phyloP scores from a whole-genome alignment of 2,329 filamentous ascomycete genomes.

The Xylaria polymorpha region DNA sequence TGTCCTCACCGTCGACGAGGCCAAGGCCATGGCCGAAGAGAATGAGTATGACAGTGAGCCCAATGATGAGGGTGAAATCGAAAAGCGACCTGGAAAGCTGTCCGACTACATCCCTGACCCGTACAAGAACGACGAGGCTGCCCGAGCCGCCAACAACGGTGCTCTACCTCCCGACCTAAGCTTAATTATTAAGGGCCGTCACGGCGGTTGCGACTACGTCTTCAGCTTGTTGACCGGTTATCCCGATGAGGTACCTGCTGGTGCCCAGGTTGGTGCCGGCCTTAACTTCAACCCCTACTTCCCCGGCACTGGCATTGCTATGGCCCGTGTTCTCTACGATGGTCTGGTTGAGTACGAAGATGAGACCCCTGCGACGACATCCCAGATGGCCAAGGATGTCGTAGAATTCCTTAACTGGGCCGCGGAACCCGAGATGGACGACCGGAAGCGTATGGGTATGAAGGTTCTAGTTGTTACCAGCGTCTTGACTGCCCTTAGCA shows the following conservation, averaged over 20 bases:
- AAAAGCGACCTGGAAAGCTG: conserved; percentile 98
- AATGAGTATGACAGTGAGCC: conserved; percentile 99
- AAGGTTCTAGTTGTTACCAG: conserved; percentile 88
- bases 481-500: conserved; percentile 83
- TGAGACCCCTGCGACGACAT: conserved; percentile 90
- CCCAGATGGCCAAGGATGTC: conserved; percentile 99
- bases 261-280: conserved; percentile 84
- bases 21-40: conserved; percentile 96
- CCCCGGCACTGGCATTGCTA: conserved; percentile 97
- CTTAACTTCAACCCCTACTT: conserved; percentile 99
- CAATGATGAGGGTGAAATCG: conserved; percentile 97
- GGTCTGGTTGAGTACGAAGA: conserved; percentile 98
- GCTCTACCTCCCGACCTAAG: conserved; percentile 97
- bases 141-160: conserved; percentile 97
- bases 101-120: conserved; percentile 95
- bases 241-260: conserved; percentile 93
- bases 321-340: conserved; percentile 98
- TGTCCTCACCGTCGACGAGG: conserved; percentile 96
- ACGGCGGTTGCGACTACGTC: conserved; percentile 98
- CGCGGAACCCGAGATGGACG: conserved; percentile 98
- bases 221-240: conserved; percentile 97
- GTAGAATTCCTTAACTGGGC: conserved; percentile 99
- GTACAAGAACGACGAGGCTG: conserved; percentile 99
- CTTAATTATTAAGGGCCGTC: conserved; percentile 96
- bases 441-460: conserved; percentile 99